Conservation (phyloP, 768 basidiomycete genomes). For the Lactarius akahatsu region DNA sequence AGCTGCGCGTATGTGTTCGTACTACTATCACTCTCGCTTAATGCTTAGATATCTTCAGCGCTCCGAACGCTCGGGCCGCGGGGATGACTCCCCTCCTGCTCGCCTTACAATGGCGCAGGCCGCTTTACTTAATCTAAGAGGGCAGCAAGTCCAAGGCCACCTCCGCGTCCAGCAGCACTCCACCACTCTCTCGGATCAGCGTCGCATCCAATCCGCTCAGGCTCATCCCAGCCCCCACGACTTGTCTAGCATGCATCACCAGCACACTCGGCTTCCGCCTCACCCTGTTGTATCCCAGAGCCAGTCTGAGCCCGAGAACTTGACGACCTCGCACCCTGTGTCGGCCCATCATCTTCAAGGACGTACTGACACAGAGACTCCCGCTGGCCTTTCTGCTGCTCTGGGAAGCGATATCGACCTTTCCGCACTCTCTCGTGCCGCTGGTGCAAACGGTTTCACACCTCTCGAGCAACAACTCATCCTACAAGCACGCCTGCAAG, state of each 20-base stretch:
- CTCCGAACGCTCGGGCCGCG: conserved; percentile 56
- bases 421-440: conserved; percentile 26
- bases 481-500: conserved; percentile 27
- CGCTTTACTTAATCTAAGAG: conserved; percentile 70
- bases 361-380: conserved; percentile 2
- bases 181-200: conserved; percentile 31
- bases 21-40: conserved; percentile 8
- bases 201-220: conserved; percentile 26
- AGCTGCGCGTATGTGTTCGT: conserved; percentile 57
- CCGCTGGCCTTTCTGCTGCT: conserved; percentile 6
- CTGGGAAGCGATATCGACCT: conserved; percentile 28
- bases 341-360: conserved; percentile 21
- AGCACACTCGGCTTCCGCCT: conserved; percentile 25
- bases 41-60: conserved; percentile 44
- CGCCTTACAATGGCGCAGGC: conserved; percentile 78
- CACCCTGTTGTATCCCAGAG: conserved; percentile 26
- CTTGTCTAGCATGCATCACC: conserved; percentile 6
- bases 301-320: conserved; percentile 9
- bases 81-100: conserved; percentile 61
- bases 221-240: conserved; percentile 10
- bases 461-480: conserved; percentile 31
- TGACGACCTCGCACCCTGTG: conserved; percentile 13
- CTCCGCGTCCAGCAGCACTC: conserved; percentile 22
- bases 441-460: conserved; percentile 26
- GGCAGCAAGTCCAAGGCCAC: conserved; percentile 49